Conservation (phyloP, 2,329 filamentous ascomycete species). For the Dactylellina parvicollis region DNA sequence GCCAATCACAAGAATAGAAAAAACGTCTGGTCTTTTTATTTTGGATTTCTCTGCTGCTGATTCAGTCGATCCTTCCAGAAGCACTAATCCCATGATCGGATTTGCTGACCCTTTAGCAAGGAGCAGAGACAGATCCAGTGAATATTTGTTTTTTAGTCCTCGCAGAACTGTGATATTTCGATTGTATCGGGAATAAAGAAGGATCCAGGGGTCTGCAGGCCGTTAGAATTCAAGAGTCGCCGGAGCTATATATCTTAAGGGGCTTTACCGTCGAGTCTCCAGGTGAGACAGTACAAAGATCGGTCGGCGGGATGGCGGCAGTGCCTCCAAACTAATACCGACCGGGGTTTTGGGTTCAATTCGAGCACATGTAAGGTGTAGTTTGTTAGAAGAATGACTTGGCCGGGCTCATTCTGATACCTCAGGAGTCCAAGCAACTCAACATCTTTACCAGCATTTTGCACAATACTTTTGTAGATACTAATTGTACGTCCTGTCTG, state of each 20-base stretch:
- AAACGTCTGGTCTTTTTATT: constrained; percentile 11
- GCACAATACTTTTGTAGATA: constrained; percentile 12
- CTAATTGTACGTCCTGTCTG: constrained; percentile 14
- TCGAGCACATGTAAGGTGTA: constrained; percentile 29
- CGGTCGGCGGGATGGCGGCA: constrained; percentile 35
- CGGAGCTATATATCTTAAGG: neutral
- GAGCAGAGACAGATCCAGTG: constrained; percentile 25
- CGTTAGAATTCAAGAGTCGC: neutral
- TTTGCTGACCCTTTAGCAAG: constrained; percentile 1
- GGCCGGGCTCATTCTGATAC: neutral
- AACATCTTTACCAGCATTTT: neutral
- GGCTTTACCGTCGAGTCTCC: constrained; percentile 19
- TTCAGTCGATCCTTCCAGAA: constrained; percentile 39
- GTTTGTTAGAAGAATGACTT: constrained; percentile 37
- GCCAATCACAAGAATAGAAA: constrained; percentile 15
- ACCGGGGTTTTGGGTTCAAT: neutral
- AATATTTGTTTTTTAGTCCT: neutral
- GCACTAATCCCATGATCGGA: constrained; percentile 16
- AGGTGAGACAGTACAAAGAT: constrained; percentile 13
- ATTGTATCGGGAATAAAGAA: constrained; percentile 43
- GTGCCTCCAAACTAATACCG: constrained; percentile 35
- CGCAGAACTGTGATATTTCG: constrained; percentile 30
- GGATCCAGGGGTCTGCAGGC: constrained; percentile 5
- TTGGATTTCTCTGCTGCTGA: neutral
- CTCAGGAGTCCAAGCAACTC: constrained; percentile 21